Evolutionary conservation across 805 yeast genomes (phyloP), one percentile per base, ranked within the genome.

Genomic region (Yarrowia divulgata): DNA sequence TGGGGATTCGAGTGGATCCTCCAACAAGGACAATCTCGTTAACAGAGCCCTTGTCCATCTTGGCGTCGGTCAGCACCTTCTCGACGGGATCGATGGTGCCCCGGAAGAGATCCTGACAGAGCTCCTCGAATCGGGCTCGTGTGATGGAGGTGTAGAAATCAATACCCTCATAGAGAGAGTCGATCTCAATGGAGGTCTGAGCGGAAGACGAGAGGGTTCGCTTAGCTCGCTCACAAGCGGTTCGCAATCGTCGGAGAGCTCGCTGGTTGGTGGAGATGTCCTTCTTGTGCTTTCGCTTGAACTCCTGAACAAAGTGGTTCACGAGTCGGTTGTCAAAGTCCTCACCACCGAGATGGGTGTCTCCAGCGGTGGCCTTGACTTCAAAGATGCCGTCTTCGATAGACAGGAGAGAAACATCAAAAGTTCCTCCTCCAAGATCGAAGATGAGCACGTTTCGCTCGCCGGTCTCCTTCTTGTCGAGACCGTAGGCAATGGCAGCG

Each of bases 261-360:
- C 54, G 54, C 54, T 49, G 54, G 54, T 49, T 49, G 54, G 54
- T 32, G 10, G 54, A 49, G 54, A 49, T 49, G 19, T 49, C 54
- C 54, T 49, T 49, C 54, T 49, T 49, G 37, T 49, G 54, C 54
- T 49, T 49, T 49, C 54, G 54, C 54, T 29, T 49, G 54, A 49
- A 49, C 54, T 49, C 54, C 54, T 49, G 37, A 49, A 49, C 54
- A 49, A 49, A 49, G 54, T 49, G 54, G 54, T 49, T 49, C 54
- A 49, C 54, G 54, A 49, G 54, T 49, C 54, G 54, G 54, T 49
- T 49, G 37, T 49, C 54, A 49, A 49, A 49, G 37, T 49, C 54
- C 37, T 49, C 54, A 32, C 54, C 54, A 32, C 54, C 54, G 37
- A 49, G 54, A 49, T 49, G 54, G 37, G 54, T 49, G 8, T 49